phyloP scores from a whole-genome alignment of 768 basidiomycete genomes.

The Leccinum barrowsii region DNA sequence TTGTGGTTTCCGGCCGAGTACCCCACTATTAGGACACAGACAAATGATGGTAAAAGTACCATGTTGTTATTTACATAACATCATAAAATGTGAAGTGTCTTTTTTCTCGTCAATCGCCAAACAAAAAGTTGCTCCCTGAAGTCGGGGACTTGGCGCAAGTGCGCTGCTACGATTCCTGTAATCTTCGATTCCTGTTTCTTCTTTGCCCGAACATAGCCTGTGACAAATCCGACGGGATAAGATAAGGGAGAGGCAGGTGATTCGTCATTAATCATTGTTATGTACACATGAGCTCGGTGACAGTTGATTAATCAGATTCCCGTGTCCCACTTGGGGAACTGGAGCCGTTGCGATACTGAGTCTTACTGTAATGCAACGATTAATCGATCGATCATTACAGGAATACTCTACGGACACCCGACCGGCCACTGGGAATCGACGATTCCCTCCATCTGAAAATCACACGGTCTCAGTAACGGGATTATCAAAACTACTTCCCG shows the following conservation, averaged over 20 bases:
- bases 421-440: not conserved
- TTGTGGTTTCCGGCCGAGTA: no score
- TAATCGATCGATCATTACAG: not conserved
- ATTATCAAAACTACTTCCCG: not conserved
- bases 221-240: not conserved
- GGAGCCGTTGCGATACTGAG: not conserved
- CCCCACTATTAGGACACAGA: no score
- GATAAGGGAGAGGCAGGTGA: not conserved
- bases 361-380: not conserved
- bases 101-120: no score
- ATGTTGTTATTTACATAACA: no score
- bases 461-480: not conserved
- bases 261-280: not conserved
- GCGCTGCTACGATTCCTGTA: no score
- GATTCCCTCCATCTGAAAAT: not conserved
- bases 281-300: not conserved
- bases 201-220: not conserved
- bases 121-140: no score
- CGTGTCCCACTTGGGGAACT: not conserved
- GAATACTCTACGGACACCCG: not conserved
- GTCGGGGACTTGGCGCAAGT: no score
- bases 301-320: not conserved
- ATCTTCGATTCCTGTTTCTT: not conserved
- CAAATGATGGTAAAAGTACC: no score
- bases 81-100: no score